Percentiles rank a stretch among this genome's conserved stretches.
Evolutionary conservation across 2,329 filamentous ascomycete species (phyloP).

Genomic region (Stachybotrys chartarum): DNA sequence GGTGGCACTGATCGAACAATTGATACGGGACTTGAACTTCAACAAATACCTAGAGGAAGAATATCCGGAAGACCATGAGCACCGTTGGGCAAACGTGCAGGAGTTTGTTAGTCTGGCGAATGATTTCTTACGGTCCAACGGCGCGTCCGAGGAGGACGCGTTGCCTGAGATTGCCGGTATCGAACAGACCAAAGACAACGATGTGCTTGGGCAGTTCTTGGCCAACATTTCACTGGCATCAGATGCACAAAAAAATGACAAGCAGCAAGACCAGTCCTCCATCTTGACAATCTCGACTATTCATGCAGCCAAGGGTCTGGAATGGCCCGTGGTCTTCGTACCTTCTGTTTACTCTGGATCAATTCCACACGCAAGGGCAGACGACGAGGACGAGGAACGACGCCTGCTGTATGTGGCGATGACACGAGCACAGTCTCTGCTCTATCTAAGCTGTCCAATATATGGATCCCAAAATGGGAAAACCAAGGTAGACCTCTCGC

Average conservation of each 20-base stretch:
- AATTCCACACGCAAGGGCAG: slow-evolving; percentile 80
- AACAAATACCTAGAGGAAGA: slow-evolving; percentile 65
- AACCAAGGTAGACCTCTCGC: slow-evolving; percentile 59
- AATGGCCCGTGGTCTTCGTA: slow-evolving; percentile 94
- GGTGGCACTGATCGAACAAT: slow-evolving; percentile 41
- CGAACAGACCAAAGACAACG: slow-evolving; percentile 59
- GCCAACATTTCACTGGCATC: slow-evolving; percentile 83
- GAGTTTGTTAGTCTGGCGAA: slow-evolving; percentile 76
- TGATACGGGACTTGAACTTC: slow-evolving; percentile 62
- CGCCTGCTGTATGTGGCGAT: slow-evolving; percentile 91
- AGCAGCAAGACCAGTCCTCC: slow-evolving; percentile 46
- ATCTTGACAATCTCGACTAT: slow-evolving; percentile 91
- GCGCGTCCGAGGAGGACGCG: slow-evolving; percentile 40
- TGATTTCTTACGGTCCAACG: slow-evolving; percentile 53
- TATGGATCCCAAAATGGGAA: slow-evolving; percentile 52
- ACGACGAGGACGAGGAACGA: slow-evolving; percentile 82
- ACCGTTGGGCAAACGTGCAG: slow-evolving; percentile 80
- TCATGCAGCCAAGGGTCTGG: slow-evolving; percentile 89
- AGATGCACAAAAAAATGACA: slow-evolving; percentile 61
- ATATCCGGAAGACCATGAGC: slow-evolving; percentile 68
- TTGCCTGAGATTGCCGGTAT: slow-evolving; percentile 65
- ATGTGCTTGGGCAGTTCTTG: slow-evolving; percentile 68
- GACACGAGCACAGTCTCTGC: slow-evolving; percentile 79
- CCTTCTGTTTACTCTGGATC: slow-evolving; percentile 84
- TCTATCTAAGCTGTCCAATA: slow-evolving; percentile 78